Base-by-base conservation (phyloP, 257 asterid species). In the Lithospermum erythrorhizon region DNA sequence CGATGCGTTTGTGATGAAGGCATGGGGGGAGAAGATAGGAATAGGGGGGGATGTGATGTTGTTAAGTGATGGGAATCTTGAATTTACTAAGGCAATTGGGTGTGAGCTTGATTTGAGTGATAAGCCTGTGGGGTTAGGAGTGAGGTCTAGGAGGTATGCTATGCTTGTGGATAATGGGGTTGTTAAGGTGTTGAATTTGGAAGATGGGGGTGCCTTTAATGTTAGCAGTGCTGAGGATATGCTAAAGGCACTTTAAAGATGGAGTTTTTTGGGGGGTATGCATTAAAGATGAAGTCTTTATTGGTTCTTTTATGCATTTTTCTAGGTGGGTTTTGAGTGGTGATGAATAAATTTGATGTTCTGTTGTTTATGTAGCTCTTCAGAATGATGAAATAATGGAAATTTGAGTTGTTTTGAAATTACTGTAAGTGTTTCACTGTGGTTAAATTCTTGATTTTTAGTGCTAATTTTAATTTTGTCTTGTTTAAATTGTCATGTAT, bases 171-270 rank as follows among this genome's bases (percentile, higher is more conserved):
- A 82, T 11, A 82, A 93, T 62, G 98, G 98, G 5, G 86, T 82
- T 32, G 97, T 93, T 13, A 93, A 89, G 65, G 74, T 81, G 61
- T 65, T 84, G 83, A 93, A 93, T 70, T 68, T 93, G 87, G 98
- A 93, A 64, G 97, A 93, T 1, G 98, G 98, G 13, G 98, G 98
- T 2, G 96, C 98, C 20, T 89, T 93, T 57, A 86, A 83, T 59
- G 89, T 86, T n/a, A 93, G 98, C 85, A 87, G 98, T 60, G 98
- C 98, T 9, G 98, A 86, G 75, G 97, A 89, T 69, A 24, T 93
- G 84, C 97, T 93, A 68, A 81, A 84, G 64, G 84, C 79, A 22
- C 63, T 91, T 61, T 82, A 76, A 82, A 66, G 37, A 68, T 61
- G 20, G 18, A 16, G 45, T 24, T 71, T 53, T 14, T 0, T 8